Conservation (phyloP, 2,329 filamentous ascomycete genomes). For the Fusarium cyanostomum region DNA sequence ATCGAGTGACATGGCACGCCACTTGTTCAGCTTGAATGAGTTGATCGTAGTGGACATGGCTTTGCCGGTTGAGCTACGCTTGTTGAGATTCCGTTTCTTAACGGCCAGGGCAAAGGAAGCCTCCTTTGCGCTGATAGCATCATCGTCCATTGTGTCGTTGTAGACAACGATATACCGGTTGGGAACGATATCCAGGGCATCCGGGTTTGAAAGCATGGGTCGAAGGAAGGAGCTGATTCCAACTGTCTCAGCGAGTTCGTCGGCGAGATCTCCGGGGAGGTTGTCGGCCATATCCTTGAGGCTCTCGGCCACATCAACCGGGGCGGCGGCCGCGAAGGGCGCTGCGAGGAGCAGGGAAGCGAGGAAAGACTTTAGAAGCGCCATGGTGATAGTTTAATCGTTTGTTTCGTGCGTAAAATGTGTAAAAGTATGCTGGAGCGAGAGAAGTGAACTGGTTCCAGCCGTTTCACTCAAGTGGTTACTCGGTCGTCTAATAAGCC, state of each 20-base stretch:
- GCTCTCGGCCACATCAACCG: slow-evolving; percentile 27
- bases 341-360: slow-evolving; percentile 37
- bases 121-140: slow-evolving; percentile 60
- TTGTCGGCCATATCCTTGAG: slow-evolving; percentile 31
- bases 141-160: slow-evolving; percentile 61
- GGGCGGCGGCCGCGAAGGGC: slow-evolving; percentile 43
- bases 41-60: slow-evolving; percentile 58
- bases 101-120: slow-evolving; percentile 58
- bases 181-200: slow-evolving; percentile 59
- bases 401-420: slow-evolving; percentile 22
- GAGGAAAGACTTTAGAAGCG: slow-evolving; percentile 40
- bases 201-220: slow-evolving; percentile 59
- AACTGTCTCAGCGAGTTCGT: slow-evolving; percentile 28
- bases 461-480: slow-evolving; percentile 41
- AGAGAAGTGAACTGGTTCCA: slow-evolving; percentile 44
- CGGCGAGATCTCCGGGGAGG: slow-evolving; percentile 16
- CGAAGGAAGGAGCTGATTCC: slow-evolving; percentile 46
- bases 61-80: slow-evolving; percentile 59
- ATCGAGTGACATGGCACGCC: slow-evolving; percentile 64
- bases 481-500: slow-evolving; percentile 35
- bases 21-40: slow-evolving; percentile 58
- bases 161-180: slow-evolving; percentile 73
- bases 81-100: slow-evolving; percentile 65
- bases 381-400: slow-evolving; percentile 39
- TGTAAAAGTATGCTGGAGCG: slow-evolving; percentile 28